A percentile compares a stretch with the other conserved stretches of the same genome.
phyloP scores from a whole-genome alignment of 208 protist genomes.

The Leishmania mexicana region DNA sequence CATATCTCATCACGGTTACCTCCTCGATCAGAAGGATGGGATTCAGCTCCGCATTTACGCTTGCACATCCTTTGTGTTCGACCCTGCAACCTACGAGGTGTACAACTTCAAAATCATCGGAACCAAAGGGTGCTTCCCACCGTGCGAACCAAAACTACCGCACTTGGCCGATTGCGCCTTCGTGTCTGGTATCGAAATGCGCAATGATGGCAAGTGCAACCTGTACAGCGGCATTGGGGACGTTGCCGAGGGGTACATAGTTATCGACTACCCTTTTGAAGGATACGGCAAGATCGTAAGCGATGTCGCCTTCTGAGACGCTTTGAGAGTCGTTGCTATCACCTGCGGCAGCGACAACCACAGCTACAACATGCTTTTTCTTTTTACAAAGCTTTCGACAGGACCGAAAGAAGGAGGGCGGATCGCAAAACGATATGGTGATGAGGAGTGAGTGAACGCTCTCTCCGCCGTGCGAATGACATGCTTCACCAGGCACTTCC shows the following conservation, averaged over 20 bases:
- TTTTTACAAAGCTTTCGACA: background rate
- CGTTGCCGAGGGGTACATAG: constrained; percentile 32
- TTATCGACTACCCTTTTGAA: constrained; percentile 71
- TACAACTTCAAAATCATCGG: constrained; percentile 59
- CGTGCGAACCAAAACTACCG: constrained; percentile 34
- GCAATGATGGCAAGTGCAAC: constrained; percentile 44
- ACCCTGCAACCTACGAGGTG: constrained; percentile 42
- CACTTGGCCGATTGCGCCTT: constrained; percentile 44
- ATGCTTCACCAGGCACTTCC: background rate
- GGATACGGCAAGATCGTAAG: constrained; percentile 48
- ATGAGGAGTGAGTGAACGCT: background rate
- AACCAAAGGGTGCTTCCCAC: constrained; percentile 44
- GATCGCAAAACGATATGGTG: background rate
- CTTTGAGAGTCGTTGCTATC: background rate
- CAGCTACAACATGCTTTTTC: background rate
- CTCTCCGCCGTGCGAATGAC: background rate
- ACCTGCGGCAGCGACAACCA: background rate
- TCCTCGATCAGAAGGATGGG: constrained; percentile 36
- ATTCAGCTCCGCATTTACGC: constrained; percentile 50
- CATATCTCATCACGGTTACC: constrained; percentile 55
- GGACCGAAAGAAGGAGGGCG: background rate
- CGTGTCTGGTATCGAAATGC: constrained; percentile 52
- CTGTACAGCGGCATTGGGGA: constrained; percentile 54
- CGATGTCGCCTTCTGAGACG: constrained; percentile 41
- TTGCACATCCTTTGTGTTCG: constrained; percentile 56